Conservation (phyloP, 371 early-diverging fungal genomes). For the Lichtheimia hyalospora region DNA sequence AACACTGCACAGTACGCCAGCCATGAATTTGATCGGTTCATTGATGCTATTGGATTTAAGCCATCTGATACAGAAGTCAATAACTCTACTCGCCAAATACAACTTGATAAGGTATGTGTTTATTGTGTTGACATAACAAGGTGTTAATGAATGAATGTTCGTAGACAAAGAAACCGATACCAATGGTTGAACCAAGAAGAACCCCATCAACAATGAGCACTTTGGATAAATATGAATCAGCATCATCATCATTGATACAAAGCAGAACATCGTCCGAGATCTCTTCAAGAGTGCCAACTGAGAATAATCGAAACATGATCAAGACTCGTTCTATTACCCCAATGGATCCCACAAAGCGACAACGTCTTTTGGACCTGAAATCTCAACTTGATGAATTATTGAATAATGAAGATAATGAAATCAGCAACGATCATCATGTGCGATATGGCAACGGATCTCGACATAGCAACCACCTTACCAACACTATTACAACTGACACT, state of each 20-base stretch:
- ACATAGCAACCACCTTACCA: neutral
- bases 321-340: too few relatives aligned
- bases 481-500: neutral
- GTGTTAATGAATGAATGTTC: neutral
- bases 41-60: slow-evolving; percentile 10
- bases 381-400: too few relatives aligned
- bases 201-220: too few relatives aligned
- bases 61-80: neutral
- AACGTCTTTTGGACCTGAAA: too few relatives aligned
- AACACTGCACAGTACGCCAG: slow-evolving; percentile 11
- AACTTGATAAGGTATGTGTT: neutral
- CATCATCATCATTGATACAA: too few relatives aligned
- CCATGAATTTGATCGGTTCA: slow-evolving; percentile 14
- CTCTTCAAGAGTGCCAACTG: too few relatives aligned
- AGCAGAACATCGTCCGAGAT: too few relatives aligned
- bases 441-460: neutral
- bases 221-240: too few relatives aligned
- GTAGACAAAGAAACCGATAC: neutral
- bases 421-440: neutral
- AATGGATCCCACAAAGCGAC: too few relatives aligned
- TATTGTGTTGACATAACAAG: neutral
- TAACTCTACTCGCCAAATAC: neutral
- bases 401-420: too few relatives aligned
- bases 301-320: too few relatives aligned
- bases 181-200: neutral